Evolutionary conservation across 2,329 filamentous ascomycete species (phyloP), one percentile per base, ranked within the genome.

Genomic region (Sporothrix luriei): DNA sequence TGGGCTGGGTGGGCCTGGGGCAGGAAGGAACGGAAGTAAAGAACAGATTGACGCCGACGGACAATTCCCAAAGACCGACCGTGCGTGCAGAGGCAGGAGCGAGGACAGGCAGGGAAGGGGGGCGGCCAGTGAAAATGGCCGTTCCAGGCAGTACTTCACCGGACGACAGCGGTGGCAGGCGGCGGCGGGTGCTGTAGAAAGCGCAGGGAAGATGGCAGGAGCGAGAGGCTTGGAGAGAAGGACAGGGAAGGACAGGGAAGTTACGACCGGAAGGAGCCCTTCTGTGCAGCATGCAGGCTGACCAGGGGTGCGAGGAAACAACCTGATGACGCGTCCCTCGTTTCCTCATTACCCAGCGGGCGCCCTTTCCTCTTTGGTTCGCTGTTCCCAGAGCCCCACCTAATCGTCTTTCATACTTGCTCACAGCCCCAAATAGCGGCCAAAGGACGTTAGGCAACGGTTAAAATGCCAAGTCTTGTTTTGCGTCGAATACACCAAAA

Each of bases 391-490:
- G 10, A 40, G 48, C 64, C 55, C 69, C 65, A 67, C 46, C n/a
- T 51, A 54, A 33, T n/a, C 62, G 40, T 43, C 46, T 48, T 21
- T 46, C 43, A 48, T 61, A 29, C 62, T 19, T 67, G 68, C 29
- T 70, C 68, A 70, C 68, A 70, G 68, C 68, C 68, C 64, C 68
- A 66, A 33, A 68, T 61, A 11, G 29, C 48, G 52, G 62, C 68
- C 61, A 29, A 46, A 33, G 51, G 21, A 14, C 52, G 21, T 62
- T 54, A 66, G 68, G 61, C 68, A 69, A 51, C 54, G 55, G 68
- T 26, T 49, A 55, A 48, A 51, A 16, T 3, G 13, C 61, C 11
- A 70, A n/a, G 68, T 70, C 55, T 11, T 46, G 62, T 51, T 59
- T 40, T 11, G 11, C 21, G 7, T 14, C 2, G 1, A 10, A 3